Base-by-base conservation (phyloP, 2,329 filamentous ascomycete species). In the Colletotrichum chrysophilum region DNA sequence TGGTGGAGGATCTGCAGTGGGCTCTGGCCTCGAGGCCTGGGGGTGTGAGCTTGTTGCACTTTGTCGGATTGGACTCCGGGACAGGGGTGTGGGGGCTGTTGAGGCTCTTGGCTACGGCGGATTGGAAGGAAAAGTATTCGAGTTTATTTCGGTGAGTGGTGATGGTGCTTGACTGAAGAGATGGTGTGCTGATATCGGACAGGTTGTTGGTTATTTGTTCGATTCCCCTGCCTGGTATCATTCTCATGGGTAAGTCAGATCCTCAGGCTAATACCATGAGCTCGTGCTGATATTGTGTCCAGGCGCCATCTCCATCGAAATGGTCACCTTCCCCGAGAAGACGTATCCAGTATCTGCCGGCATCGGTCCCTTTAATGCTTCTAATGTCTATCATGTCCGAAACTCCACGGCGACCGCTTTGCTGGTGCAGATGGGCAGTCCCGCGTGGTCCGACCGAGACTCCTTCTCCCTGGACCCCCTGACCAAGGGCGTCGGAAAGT, bases 1-100 rank as follows among this genome's bases (percentile, higher is more conserved):
- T 75, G 4, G 70, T 75, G 16, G 73, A 75, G 28, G 70, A 75
- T 30, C 30, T 75, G 56, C 73, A 75, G 24, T 73, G 73, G 73
- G 73, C 73, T n/a, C 43, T 75, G 38, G 73, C 73, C 7, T 73
- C 73, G 18, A 70, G 73, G 21, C 73, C 73, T 2, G 70, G 64
- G 24, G 70, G 73, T 14, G 56, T 75, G 8, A 68, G 70, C 10
- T 48, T 75, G 3, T n/a, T 75, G 48, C 70, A 73, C 18, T 75
- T 75, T 60, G 73, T 75, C 34, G 73, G 73, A 5, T 58, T 75
- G 4, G 73, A 75, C 6, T 67, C 70, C 43, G 73, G 73, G 13
- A 75, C 73, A 1, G 73, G 73, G 3, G 73, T 75, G 14, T 75
- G 73, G 73, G 73, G 73, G 4, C 30, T 75, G 7, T 21, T 75